Evolutionary conservation across 2,329 filamentous ascomycete species (phyloP).

Genomic region (Lithohypha guttulata): DNA sequence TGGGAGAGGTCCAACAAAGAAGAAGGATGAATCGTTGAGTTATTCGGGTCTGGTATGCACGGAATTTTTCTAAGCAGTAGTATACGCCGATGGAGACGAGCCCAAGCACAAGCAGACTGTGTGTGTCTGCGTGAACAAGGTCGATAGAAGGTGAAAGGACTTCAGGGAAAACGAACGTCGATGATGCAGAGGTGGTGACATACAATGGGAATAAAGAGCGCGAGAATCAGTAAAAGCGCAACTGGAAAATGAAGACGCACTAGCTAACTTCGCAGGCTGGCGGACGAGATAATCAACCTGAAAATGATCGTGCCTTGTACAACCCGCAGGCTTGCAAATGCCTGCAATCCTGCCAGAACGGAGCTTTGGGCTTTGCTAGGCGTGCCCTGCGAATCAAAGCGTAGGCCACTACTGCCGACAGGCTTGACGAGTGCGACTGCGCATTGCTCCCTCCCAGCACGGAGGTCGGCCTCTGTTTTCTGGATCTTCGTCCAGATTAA

Average conservation of each 20-base stretch:
- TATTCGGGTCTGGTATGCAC: background rate
- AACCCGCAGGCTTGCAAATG: slow-evolving; percentile 1
- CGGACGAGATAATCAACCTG: slow-evolving; percentile 8
- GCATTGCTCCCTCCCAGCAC: background rate
- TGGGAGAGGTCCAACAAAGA: background rate
- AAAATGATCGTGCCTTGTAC: slow-evolving; percentile 3
- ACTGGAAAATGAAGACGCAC: slow-evolving; percentile 7
- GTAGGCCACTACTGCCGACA: background rate
- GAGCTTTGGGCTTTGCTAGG: slow-evolving; percentile 2
- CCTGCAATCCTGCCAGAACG: slow-evolving; percentile 4
- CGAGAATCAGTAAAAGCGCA: slow-evolving; percentile 6
- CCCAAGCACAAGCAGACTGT: too few species aligned
- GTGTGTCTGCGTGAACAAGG: background rate
- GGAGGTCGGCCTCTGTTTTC: slow-evolving; percentile 7
- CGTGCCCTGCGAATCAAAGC: background rate
- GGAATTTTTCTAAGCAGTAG: background rate
- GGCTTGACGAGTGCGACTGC: background rate
- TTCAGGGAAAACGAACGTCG: slow-evolving; percentile 8
- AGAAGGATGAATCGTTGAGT: background rate
- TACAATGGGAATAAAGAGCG: slow-evolving; percentile 1
- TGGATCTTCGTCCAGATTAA: slow-evolving; percentile 1
- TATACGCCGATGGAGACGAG: too few species aligned
- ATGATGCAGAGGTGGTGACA: slow-evolving; percentile 6
- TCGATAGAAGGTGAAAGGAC: slow-evolving; percentile 1
- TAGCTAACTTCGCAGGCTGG: background rate